Conservation (phyloP, 352 stramenopile species). For the Phytophthora hybrid region DNA sequence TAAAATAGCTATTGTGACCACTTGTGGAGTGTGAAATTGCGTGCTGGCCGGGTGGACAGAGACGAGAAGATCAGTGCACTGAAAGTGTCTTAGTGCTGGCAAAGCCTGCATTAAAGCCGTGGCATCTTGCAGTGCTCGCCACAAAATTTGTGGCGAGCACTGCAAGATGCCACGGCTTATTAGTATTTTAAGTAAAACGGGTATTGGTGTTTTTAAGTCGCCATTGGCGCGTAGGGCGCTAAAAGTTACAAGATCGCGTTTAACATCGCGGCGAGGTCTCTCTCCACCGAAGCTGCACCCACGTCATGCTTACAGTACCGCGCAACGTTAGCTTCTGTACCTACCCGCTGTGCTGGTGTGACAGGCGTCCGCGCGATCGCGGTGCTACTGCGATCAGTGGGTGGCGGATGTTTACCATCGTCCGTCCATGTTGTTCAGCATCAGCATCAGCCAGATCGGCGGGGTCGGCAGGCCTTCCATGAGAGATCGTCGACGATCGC, state of each 20-base stretch:
- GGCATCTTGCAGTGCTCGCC: no score
- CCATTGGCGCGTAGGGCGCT: not conserved
- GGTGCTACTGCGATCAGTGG: slow-evolving; percentile 28
- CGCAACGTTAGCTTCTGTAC: not conserved
- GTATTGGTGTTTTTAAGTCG: not conserved
- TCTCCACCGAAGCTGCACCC: not conserved
- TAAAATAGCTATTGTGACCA: not conserved
- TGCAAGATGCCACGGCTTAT: not conserved
- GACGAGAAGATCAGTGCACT: not conserved
- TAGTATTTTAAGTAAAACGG: not conserved
- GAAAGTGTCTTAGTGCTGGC: not conserved
- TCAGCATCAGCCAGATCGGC: not conserved
- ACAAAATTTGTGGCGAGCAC: no score
- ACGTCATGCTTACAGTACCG: not conserved
- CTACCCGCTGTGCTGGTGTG: slow-evolving; percentile 4
- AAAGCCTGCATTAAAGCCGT: not conserved
- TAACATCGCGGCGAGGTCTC: not conserved
- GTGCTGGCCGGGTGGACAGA: not conserved
- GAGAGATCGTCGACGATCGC: slow-evolving; percentile 26
- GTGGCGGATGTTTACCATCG: slow-evolving; percentile 23
- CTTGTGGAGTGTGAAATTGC: not conserved
- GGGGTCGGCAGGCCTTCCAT: slow-evolving; percentile 10
- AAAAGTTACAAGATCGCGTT: not conserved
- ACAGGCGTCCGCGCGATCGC: slow-evolving; percentile 20
- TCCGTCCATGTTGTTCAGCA: slow-evolving; percentile 4